These are phyloP conservation scores for Colletotrichum sp. DNA, from an alignment of 2,329 filamentous ascomycete genomes.

Conservation along the genomic window DNA sequence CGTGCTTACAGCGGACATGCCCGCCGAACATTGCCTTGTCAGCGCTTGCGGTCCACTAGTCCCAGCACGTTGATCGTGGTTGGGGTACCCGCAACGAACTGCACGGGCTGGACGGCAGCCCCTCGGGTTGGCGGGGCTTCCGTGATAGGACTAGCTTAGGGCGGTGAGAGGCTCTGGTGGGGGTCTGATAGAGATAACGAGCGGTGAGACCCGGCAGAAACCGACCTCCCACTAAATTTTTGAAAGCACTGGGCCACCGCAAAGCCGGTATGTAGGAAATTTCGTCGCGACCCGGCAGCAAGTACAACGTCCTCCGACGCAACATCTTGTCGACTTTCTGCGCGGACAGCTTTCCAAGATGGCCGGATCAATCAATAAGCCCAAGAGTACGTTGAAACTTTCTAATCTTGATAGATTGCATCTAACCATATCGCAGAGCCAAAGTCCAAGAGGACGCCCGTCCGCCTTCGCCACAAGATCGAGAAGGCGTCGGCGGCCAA, in stretches of 20 bases:
- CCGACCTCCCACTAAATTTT: slow-evolving; percentile 25
- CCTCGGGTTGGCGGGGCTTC: slow-evolving; percentile 6
- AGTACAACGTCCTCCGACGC: neutral
- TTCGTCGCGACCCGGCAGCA: slow-evolving; percentile 5
- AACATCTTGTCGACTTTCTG: neutral
- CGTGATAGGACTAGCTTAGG: neutral
- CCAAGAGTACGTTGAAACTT: slow-evolving; percentile 50
- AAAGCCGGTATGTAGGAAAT: slow-evolving; percentile 6
- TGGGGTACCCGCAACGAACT: neutral
- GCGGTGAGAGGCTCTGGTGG: slow-evolving; percentile 11
- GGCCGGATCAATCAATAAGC: slow-evolving; percentile 61
- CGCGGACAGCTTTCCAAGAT: slow-evolving; percentile 35
- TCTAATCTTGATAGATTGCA: neutral
- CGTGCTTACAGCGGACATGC: neutral
- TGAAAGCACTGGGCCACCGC: slow-evolving; percentile 8
- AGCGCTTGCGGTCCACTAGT: slow-evolving; percentile 10
- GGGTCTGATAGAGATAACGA: neutral
- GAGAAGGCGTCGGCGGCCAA: slow-evolving; percentile 90
- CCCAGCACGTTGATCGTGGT: neutral
- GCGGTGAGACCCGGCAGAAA: slow-evolving; percentile 21
- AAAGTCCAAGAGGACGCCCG: slow-evolving; percentile 89
- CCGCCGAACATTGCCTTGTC: neutral
- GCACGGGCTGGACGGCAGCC: neutral
- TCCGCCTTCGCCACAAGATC: slow-evolving; percentile 93
- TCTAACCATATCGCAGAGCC: slow-evolving; percentile 67